Evolutionary conservation across 768 basidiomycete species (phyloP), one percentile per base, ranked within the genome.

Genomic region (Hortiboletus campestris): DNA sequence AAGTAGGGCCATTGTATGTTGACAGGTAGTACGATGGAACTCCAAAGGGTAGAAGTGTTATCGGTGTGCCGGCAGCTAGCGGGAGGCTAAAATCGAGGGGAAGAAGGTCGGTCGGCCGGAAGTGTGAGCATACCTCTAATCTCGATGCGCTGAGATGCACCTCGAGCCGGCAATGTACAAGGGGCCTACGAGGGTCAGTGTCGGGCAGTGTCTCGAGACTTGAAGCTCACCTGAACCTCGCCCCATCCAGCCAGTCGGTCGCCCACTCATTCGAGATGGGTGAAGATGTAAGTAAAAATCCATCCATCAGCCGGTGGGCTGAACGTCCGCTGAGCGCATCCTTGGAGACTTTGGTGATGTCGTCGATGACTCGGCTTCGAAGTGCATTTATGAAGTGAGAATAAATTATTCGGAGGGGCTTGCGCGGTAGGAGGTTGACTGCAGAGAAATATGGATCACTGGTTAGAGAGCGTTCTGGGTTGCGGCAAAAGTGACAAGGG

Each of bases 1-100:
- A 76, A 9, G 83, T 82, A 31, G 88, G 84, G 20, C 87, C 91
- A 16, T 75, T 75, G 63, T 90, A 92, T n/a, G 75, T 69, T n/a
- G 83, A 77, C 39, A 91, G 74, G 60, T 81, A 88, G 69, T 85
- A 88, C 3, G 89, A 89, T 2, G 90, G 88, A 5, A 81, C 83
- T 31, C 81, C 85, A 57, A 84, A 79, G 6, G 90, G 90, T 19
- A 91, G 76, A 4, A 93, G 75, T 11, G 76, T 78, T 48, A 92
- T 84, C 10, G 89, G 88, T 12, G 84, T 78, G 10, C 89, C 89
- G 11, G 82, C 68, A 28, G 78, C 67, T 17, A 83, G 66, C 20
- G 83, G 80, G 13, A 79, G 69, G 25, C 45, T 45, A 32, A 55
- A 45, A 55, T 59, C 53, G 7, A 91, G 72, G 10, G 84, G 80